Conservation (phyloP, 1,139 yeast species). For the Magnusiomyces suaveolens region DNA sequence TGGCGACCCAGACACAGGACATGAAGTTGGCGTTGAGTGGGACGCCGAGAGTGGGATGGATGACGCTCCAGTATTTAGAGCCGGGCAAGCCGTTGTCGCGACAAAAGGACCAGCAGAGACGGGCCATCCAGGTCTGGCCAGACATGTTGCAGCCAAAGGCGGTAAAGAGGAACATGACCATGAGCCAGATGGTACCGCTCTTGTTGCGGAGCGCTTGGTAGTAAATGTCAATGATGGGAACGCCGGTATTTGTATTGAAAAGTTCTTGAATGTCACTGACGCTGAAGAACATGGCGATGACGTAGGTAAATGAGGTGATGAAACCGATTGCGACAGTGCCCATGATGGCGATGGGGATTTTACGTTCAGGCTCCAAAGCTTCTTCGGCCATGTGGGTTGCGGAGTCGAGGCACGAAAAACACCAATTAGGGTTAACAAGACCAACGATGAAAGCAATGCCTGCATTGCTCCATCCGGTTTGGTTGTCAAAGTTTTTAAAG, state of each 20-base stretch:
- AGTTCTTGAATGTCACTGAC: conserved; percentile 43
- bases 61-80: conserved; percentile 40
- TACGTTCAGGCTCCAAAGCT: conserved; percentile 40
- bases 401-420: conserved; percentile 51
- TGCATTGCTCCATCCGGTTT: conserved; percentile 47
- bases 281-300: conserved; percentile 50
- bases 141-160: conserved; percentile 63
- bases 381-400: conserved; percentile 59
- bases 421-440: conserved; percentile 51
- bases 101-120: conserved; percentile 69
- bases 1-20: conserved; percentile 40
- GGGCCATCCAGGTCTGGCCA: conserved; percentile 68
- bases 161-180: conserved; percentile 48
- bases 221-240: conserved; percentile 53
- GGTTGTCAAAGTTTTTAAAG: conserved; percentile 42
- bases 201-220: conserved; percentile 47
- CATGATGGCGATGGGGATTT: conserved; percentile 48
- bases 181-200: conserved; percentile 49
- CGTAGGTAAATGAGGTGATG: conserved; percentile 43
- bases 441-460: conserved; percentile 54
- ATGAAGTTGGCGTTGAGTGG: conserved; percentile 48
- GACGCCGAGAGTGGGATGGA: conserved; percentile 39
- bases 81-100: conserved; percentile 54
- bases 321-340: conserved; percentile 52
- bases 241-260: conserved; percentile 39